A percentile compares a stretch with the other conserved stretches of the same genome.
Conservation (phyloP, 495 filamentous ascomycete genomes). For the Penicillium bialowiezense region DNA sequence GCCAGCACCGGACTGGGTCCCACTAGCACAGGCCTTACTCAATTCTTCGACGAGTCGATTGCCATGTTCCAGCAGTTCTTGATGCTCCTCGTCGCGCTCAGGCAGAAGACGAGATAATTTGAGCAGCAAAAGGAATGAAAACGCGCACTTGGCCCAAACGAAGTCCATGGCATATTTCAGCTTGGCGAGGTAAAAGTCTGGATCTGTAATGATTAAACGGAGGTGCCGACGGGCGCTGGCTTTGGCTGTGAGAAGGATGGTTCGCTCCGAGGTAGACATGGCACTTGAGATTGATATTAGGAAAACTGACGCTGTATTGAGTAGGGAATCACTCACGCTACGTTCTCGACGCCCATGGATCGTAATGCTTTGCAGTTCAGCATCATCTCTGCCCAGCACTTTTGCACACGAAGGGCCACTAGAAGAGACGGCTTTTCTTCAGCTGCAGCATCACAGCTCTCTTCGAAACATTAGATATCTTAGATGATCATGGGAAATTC, state of each 20-base stretch:
- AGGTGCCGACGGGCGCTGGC: slow-evolving; percentile 48
- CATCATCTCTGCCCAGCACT: slow-evolving; percentile 50
- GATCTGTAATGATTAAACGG: slow-evolving; percentile 38
- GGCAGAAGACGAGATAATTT: slow-evolving; percentile 49
- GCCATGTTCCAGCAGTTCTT: slow-evolving; percentile 40
- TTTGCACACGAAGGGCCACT: slow-evolving; percentile 40
- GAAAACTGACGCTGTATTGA: not conserved
- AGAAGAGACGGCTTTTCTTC: slow-evolving; percentile 37
- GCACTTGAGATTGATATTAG: slow-evolving; percentile 19
- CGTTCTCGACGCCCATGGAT: slow-evolving; percentile 47
- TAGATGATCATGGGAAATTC: not conserved
- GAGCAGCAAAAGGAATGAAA: slow-evolving; percentile 49
- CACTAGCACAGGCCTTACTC: slow-evolving; percentile 28
- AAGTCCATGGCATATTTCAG: slow-evolving; percentile 55
- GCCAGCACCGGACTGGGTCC: slow-evolving; percentile 23
- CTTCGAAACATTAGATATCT: slow-evolving; percentile 8
- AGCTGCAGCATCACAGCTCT: slow-evolving; percentile 18
- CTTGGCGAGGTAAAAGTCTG: slow-evolving; percentile 45
- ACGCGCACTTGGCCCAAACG: slow-evolving; percentile 55
- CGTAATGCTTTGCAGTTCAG: slow-evolving; percentile 48
- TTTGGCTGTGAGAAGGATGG: slow-evolving; percentile 45
- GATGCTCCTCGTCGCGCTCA: slow-evolving; percentile 36
- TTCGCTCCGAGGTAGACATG: slow-evolving; percentile 41
- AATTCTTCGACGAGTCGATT: slow-evolving; percentile 43
- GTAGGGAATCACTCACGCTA: slow-evolving; percentile 26